phyloP scores from a whole-genome alignment of 2,329 filamentous ascomycete genomes.

The Colletotrichum salicis region DNA sequence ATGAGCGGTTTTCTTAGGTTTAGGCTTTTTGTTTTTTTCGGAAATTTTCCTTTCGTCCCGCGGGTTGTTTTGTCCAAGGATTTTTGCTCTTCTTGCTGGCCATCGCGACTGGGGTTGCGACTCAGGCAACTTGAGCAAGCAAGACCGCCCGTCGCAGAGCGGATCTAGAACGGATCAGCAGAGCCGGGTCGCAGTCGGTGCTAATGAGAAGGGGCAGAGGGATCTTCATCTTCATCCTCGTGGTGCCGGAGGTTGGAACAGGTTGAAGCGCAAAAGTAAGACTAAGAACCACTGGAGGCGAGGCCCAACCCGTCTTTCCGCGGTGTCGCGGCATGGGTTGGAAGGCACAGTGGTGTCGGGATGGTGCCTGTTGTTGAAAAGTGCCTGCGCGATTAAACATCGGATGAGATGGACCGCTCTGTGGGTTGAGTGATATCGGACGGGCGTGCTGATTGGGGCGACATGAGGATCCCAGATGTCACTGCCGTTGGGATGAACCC shows the following conservation, averaged over 20 bases:
- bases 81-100: constrained; percentile 1
- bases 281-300: background rate
- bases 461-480: constrained; percentile 6
- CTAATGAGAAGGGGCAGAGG: constrained; percentile 21
- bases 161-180: constrained; percentile 24
- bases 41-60: constrained; percentile 5
- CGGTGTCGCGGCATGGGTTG: constrained; percentile 18
- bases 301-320: constrained; percentile 27
- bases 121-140: constrained; percentile 4
- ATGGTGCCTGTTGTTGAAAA: constrained; percentile 12
- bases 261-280: constrained; percentile 1
- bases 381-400: constrained; percentile 32
- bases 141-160: constrained; percentile 1
- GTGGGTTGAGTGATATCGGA: background rate
- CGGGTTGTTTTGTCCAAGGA: background rate
- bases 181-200: background rate
- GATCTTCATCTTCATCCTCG: background rate
- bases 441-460: constrained; percentile 21
- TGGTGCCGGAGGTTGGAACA: background rate
- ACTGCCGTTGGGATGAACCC: constrained; percentile 20
- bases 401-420: constrained; percentile 24
- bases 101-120: background rate
- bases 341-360: constrained; percentile 16
- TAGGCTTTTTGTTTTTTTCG: constrained; percentile 7
- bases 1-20: constrained; percentile 28